These are phyloP conservation scores for Clonostachys rhizophaga DNA, from an alignment of 2,329 filamentous ascomycete genomes.

Conservation along the genomic window DNA sequence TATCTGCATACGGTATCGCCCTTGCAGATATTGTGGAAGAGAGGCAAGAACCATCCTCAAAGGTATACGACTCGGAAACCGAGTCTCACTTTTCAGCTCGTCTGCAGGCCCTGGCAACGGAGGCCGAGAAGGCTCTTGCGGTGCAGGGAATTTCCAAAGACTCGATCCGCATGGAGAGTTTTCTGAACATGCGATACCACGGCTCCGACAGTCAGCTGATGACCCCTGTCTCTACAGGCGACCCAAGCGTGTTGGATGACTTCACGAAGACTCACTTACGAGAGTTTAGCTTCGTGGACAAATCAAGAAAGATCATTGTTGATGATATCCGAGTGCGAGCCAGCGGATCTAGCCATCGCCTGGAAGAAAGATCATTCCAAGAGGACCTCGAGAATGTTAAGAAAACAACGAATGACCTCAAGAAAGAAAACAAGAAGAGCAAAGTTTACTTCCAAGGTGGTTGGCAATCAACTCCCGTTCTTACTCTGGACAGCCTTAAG, in stretches of 20 bases:
- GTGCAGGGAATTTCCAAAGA: conserved; percentile 31
- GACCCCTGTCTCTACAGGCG: conserved; percentile 15
- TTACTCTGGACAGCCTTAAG: conserved; percentile 4
- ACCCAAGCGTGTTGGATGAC: conserved; percentile 20
- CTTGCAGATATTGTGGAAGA: conserved; percentile 39
- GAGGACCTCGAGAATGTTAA: conserved; percentile 11
- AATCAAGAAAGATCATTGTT: conserved; percentile 28
- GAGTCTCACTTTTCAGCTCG: conserved; percentile 9
- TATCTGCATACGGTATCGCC: conserved; percentile 38
- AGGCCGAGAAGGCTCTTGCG: conserved; percentile 14
- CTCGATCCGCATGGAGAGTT: conserved; percentile 35
- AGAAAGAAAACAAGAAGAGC: background rate
- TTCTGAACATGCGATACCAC: conserved; percentile 36
- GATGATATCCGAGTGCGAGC: conserved; percentile 35
- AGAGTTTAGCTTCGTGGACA: conserved; percentile 32
- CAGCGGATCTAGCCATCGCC: conserved; percentile 15
- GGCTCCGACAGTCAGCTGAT: conserved; percentile 36
- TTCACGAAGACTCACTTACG: conserved; percentile 28
- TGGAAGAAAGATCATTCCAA: conserved; percentile 13
- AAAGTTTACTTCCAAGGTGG: conserved; percentile 10
- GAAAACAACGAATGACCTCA: background rate
- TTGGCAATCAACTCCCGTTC: background rate
- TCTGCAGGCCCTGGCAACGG: conserved; percentile 15
- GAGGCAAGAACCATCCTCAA: conserved; percentile 19
- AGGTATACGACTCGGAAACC: conserved; percentile 7